These are phyloP conservation scores for Beauveria brongniartii DNA, from an alignment of 2,329 filamentous ascomycete genomes.

Conservation along the genomic window DNA sequence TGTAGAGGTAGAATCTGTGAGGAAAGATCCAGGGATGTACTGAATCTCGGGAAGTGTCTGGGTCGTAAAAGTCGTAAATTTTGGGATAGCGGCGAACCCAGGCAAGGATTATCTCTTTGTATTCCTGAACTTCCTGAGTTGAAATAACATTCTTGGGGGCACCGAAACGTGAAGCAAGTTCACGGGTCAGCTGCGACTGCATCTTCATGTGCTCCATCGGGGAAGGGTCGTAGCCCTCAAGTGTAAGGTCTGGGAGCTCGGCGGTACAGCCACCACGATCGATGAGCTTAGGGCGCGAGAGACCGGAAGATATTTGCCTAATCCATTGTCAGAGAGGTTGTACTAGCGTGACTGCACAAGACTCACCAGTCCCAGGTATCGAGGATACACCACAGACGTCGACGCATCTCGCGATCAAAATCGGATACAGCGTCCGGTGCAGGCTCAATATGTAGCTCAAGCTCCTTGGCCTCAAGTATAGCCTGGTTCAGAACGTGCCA, in stretches of 20 bases:
- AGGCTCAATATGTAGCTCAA: constrained; percentile 20
- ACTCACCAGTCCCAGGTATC: constrained; percentile 27
- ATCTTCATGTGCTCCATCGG: constrained; percentile 26
- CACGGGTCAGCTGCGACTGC: constrained; percentile 20
- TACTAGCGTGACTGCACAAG: not conserved
- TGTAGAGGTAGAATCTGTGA: constrained; percentile 39
- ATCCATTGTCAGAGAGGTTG: not conserved
- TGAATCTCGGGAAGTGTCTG: constrained; percentile 33
- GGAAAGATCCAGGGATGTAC: constrained; percentile 32
- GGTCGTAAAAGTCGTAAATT: constrained; percentile 29
- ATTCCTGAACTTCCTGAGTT: constrained; percentile 20
- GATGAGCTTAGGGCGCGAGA: constrained; percentile 27
- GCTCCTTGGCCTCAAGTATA: constrained; percentile 22
- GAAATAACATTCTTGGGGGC: constrained; percentile 20
- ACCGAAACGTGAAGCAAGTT: constrained; percentile 18
- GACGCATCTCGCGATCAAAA: constrained; percentile 24
- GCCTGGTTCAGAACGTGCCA: constrained; percentile 26
- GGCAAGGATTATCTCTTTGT: constrained; percentile 25
- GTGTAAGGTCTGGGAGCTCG: constrained; percentile 23
- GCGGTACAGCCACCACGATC: constrained; percentile 26
- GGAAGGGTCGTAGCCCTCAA: constrained; percentile 25
- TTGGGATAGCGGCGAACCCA: constrained; percentile 35
- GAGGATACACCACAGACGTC: constrained; percentile 25
- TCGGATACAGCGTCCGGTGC: constrained; percentile 16
- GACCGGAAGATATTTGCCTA: constrained; percentile 27